Base-by-base conservation (phyloP, 2,329 filamentous ascomycete genomes). In the Penicillium carneum region DNA sequence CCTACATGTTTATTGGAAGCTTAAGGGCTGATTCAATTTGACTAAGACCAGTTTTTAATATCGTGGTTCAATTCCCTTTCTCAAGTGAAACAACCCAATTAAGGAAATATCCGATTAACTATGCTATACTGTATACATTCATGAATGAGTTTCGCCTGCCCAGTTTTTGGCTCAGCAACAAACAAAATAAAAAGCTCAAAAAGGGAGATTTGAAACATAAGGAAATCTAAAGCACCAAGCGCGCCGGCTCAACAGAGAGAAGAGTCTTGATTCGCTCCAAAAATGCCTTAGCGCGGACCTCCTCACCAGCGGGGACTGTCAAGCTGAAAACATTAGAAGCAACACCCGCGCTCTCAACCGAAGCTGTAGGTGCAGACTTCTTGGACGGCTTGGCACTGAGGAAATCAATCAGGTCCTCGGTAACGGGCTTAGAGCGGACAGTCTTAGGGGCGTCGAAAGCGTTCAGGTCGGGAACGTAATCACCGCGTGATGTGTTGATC, bases 201-300 rank as follows among this genome's bases (percentile, higher is more conserved):
- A 51, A 34, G 54, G 52, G 55, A 52, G 61, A 61, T 63, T 62
- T 62, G 59, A 64, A 64, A 31, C 14, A 52, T 18, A 59, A 20
- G 43, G 7, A 61, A 63, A 63, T 64, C 62, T 76, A 84, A 67
- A 86, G 72, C 36, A 96, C 86, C 72, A 96, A 79, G 71, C 88
- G 84, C 36, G 88, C 91, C 14, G 92, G 92, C 78, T 95, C 90
- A 66, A 87, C 84, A 79, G 96, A 92, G 69, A 99, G 79, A 29
- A 94, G 88, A 47, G 84, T 81, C 87, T 97, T 97, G 73, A 97
- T 86, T 70, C 92, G 87, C 79, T 94, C 90, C 66, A 99, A 79
- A 81, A 97, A 99, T 11, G 89, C 84, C 72, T 86, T 84, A 14
- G 92, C 95, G 71, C 93, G 85, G 81, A 88, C 87, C 84, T 93